phyloP scores from a whole-genome alignment of 768 basidiomycete species.

The Pleurotus giganteus region DNA sequence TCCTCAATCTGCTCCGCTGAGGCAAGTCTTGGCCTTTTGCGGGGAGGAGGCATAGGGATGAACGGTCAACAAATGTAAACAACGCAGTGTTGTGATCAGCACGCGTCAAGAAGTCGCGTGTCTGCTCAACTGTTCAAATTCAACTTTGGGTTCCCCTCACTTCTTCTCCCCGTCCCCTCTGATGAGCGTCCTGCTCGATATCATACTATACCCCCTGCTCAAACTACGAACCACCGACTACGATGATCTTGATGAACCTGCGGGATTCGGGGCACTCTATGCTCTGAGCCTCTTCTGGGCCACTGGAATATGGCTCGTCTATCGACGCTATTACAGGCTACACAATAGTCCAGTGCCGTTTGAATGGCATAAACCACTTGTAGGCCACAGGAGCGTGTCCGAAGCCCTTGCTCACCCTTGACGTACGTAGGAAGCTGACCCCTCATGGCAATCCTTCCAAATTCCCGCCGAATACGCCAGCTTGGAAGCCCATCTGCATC shows the following conservation, averaged over 20 bases:
- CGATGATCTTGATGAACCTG: conserved; percentile 46
- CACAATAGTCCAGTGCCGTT: conserved; percentile 76
- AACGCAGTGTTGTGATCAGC: not conserved
- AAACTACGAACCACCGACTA: conserved; percentile 43
- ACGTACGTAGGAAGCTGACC: conserved; percentile 51
- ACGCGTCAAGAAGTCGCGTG: conserved; percentile 23
- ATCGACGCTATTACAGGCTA: conserved; percentile 69
- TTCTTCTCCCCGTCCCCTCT: conserved; percentile 14
- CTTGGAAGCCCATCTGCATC: conserved; percentile 62
- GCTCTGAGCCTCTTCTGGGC: conserved; percentile 69
- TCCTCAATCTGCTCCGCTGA: not conserved
- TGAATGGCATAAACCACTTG: conserved; percentile 52
- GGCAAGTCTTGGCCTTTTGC: not conserved
- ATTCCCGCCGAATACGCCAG: conserved; percentile 60
- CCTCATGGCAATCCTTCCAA: conserved; percentile 51
- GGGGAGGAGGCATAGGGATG: not conserved
- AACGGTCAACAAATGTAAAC: not conserved
- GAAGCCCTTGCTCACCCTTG: conserved; percentile 2
- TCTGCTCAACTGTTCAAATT: conserved; percentile 12
- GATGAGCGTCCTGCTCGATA: conserved; percentile 45
- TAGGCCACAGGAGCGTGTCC: conserved; percentile 27
- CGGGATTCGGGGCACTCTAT: conserved; percentile 62
- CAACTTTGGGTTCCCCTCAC: conserved; percentile 3
- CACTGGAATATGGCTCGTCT: conserved; percentile 77
- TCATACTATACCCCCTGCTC: conserved; percentile 54